These are phyloP conservation scores for Hyaloperonospora arabidopsidis DNA, from an alignment of 352 stramenopile species.

Conservation along the genomic window DNA sequence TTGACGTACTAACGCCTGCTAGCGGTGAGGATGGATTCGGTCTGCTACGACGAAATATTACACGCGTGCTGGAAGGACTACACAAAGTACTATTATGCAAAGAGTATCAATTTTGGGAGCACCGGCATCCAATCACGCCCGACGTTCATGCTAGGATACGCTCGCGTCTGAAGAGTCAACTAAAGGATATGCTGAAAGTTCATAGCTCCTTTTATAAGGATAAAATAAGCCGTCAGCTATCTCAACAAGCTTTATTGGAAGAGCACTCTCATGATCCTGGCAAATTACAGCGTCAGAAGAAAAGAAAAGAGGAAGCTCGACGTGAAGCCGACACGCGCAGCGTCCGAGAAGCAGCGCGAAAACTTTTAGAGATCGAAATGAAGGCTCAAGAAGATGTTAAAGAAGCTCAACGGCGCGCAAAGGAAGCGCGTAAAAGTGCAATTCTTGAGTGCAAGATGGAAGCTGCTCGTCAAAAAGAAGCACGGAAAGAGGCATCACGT, in stretches of 20 bases:
- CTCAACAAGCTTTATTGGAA: slow-evolving; percentile 37
- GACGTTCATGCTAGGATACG: slow-evolving; percentile 58
- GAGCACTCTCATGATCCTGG: slow-evolving; percentile 40
- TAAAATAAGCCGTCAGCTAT: slow-evolving; percentile 33
- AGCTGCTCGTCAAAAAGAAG: slow-evolving; percentile 55
- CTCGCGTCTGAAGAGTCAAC: slow-evolving; percentile 43
- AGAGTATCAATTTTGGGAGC: slow-evolving; percentile 84
- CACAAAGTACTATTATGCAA: slow-evolving; percentile 50
- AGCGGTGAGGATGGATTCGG: slow-evolving; percentile 75
- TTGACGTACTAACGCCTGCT: slow-evolving; percentile 42
- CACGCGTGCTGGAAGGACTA: slow-evolving; percentile 62
- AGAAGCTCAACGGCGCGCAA: slow-evolving; percentile 51
- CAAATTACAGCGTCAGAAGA: slow-evolving; percentile 29
- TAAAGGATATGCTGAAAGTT: slow-evolving; percentile 39
- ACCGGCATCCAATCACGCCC: slow-evolving; percentile 53
- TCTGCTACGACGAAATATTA: slow-evolving; percentile 63
- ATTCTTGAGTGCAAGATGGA: slow-evolving; percentile 58
- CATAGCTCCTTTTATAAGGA: slow-evolving; percentile 30
- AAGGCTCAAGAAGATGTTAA: slow-evolving; percentile 73
- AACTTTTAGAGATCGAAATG: slow-evolving; percentile 68
- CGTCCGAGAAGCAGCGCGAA: slow-evolving; percentile 58
- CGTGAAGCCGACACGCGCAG: slow-evolving; percentile 47
- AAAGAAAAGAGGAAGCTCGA: slow-evolving; percentile 50
- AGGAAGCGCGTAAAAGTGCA: slow-evolving; percentile 66
- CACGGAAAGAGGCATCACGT: slow-evolving; percentile 48